These are phyloP conservation scores for Cynara cardunculus DNA, from an alignment of 129 eudicot genomes.

Conservation along the genomic window DNA sequence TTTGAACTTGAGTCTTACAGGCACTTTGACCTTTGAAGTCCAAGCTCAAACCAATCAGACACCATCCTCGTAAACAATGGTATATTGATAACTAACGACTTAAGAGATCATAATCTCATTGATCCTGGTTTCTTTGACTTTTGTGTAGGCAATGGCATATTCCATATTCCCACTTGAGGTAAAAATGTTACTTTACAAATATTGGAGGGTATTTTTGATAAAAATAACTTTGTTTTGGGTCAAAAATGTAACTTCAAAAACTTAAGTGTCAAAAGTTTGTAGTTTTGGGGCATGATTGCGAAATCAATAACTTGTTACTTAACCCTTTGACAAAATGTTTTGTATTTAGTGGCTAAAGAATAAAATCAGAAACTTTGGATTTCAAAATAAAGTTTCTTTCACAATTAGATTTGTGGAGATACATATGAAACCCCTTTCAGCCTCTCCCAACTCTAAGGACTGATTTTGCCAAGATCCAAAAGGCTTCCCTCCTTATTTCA, in stretches of 20 bases:
- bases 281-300: not conserved
- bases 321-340: not conserved
- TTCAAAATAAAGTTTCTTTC: not conserved
- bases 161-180: not conserved
- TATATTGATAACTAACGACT: too few relatives aligned
- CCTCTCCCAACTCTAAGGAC: not conserved
- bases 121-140: not conserved
- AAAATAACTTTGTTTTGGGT: not conserved
- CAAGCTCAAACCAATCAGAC: too few relatives aligned
- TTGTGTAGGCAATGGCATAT: not conserved
- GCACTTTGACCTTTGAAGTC: too few relatives aligned
- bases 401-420: not conserved
- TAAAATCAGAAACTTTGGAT: not conserved
- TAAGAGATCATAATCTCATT: not conserved
- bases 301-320: not conserved
- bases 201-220: not conserved
- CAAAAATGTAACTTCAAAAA: not conserved
- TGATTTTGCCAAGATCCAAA: not conserved
- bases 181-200: not conserved
- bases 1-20: too few relatives aligned
- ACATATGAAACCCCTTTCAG: not conserved
- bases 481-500: not conserved
- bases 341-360: not conserved
- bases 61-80: too few relatives aligned
- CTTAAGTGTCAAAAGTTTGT: not conserved